Percentiles rank a stretch among this genome's conserved stretches.
Evolutionary conservation across 768 basidiomycete species (phyloP).

Genomic region (Boletus huronensis): DNA sequence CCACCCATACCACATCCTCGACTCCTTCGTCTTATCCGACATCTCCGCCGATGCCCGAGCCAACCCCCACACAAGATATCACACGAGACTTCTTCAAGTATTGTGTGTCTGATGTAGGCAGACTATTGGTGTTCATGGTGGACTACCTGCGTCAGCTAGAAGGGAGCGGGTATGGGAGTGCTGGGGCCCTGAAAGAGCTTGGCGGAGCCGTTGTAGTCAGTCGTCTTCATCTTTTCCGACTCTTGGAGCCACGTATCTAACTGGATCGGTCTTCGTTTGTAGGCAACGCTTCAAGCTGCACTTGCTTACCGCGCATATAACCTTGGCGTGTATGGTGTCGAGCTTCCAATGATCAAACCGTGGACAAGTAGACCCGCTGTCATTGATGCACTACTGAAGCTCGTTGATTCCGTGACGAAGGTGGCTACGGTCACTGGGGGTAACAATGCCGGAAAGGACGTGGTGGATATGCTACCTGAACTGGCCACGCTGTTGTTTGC

Average conservation of each 20-base stretch:
- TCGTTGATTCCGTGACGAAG: constrained; percentile 65
- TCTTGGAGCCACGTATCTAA: not conserved
- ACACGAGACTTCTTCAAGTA: constrained; percentile 83
- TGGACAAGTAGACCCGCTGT: constrained; percentile 78
- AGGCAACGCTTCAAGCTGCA: constrained; percentile 74
- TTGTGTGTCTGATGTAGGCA: constrained; percentile 62
- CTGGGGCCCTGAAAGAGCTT: constrained; percentile 36
- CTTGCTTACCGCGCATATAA: constrained; percentile 73
- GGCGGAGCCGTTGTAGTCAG: constrained; percentile 57
- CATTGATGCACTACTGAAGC: constrained; percentile 62
- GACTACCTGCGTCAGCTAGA: constrained; percentile 25
- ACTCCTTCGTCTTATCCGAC: constrained; percentile 10
- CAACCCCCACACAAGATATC: constrained; percentile 60
- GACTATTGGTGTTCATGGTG: constrained; percentile 60
- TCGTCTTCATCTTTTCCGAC: constrained; percentile 3
- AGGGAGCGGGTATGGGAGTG: constrained; percentile 20
- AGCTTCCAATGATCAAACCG: constrained; percentile 62
- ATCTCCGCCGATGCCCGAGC: constrained; percentile 41
- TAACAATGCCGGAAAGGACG: constrained; percentile 31
- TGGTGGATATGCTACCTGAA: constrained; percentile 56
- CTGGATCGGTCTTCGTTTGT: not conserved
- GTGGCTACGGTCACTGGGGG: constrained; percentile 15
- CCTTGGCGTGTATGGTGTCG: constrained; percentile 72
- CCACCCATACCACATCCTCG: constrained; percentile 23
- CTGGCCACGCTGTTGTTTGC: constrained; percentile 62